Percentiles rank a stretch among this genome's conserved stretches.
Conservation (phyloP, 2,329 filamentous ascomycete species). For the Phoma sp. region DNA sequence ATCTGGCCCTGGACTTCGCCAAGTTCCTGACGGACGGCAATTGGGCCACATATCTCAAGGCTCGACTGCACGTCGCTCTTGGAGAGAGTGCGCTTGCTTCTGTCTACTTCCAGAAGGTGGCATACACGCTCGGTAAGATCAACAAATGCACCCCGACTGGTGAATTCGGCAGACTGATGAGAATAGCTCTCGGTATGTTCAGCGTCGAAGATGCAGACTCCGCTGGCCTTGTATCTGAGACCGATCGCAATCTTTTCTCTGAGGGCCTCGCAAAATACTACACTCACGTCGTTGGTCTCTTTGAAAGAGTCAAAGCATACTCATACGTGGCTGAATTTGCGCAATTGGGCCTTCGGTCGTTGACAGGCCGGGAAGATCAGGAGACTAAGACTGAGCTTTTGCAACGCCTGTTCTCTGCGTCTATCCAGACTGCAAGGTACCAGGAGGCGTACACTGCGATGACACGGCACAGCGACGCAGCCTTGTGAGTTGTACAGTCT, state of each 20-base stretch:
- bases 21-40: constrained; percentile 64
- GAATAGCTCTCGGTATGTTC: constrained; percentile 42
- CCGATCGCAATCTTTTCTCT: constrained; percentile 71
- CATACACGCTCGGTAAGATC: constrained; percentile 76
- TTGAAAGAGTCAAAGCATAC: constrained; percentile 76
- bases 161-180: constrained; percentile 21
- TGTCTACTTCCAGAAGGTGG: constrained; percentile 79
- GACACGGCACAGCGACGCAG: constrained; percentile 71
- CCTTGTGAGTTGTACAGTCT: constrained; percentile 56
- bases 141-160: background rate
- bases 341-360: constrained; percentile 64
- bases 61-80: constrained; percentile 74
- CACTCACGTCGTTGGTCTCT: constrained; percentile 81
- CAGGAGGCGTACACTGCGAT: constrained; percentile 82
- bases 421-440: constrained; percentile 79
- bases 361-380: constrained; percentile 36
- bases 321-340: constrained; percentile 86
- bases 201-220: constrained; percentile 50
- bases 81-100: constrained; percentile 77
- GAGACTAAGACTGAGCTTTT: constrained; percentile 62
- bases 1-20: constrained; percentile 68
- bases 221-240: constrained; percentile 70
- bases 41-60: constrained; percentile 80
- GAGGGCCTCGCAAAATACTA: constrained; percentile 84
- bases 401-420: constrained; percentile 81